A percentile compares a stretch with the other conserved stretches of the same genome.
phyloP scores from a whole-genome alignment of 805 yeast genomes.

The Candida alai region DNA sequence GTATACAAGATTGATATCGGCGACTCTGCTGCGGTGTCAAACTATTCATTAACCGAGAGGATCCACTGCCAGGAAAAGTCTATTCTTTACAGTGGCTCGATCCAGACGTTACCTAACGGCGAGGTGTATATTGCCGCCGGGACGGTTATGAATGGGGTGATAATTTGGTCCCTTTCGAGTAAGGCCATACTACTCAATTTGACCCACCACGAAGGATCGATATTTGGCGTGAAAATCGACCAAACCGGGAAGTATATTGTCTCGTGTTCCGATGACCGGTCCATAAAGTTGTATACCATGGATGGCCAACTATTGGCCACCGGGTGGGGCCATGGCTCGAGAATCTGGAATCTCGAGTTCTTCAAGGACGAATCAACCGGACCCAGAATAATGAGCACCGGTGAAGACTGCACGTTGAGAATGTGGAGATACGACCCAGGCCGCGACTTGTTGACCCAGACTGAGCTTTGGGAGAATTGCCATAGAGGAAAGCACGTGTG shows the following conservation, averaged over 20 bases:
- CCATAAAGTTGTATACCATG: slow-evolving; percentile 69
- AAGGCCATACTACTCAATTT: slow-evolving; percentile 48
- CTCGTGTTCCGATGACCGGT: slow-evolving; percentile 92
- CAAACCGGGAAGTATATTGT: slow-evolving; percentile 51
- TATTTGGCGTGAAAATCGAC: slow-evolving; percentile 73
- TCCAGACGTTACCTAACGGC: slow-evolving; percentile 42
- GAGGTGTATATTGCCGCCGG: slow-evolving; percentile 74
- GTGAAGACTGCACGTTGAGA: slow-evolving; percentile 78
- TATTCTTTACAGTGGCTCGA: slow-evolving; percentile 82
- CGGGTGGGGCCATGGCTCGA: slow-evolving; percentile 96
- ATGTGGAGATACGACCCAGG: slow-evolving; percentile 55
- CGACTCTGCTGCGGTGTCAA: slow-evolving; percentile 15
- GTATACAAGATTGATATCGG: slow-evolving; percentile 38
- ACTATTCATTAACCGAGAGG: slow-evolving; percentile 23
- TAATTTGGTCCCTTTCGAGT: slow-evolving; percentile 64
- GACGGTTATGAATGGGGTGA: slow-evolving; percentile 85
- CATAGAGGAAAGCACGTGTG: slow-evolving; percentile 87
- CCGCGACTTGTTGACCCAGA: slow-evolving; percentile 33
- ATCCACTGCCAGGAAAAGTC: slow-evolving; percentile 65
- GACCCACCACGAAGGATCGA: slow-evolving; percentile 85
- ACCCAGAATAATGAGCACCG: slow-evolving; percentile 61
- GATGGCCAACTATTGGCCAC: slow-evolving; percentile 60
- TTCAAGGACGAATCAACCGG: slow-evolving; percentile 23
- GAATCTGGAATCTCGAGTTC: slow-evolving; percentile 83
- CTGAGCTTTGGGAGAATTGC: slow-evolving; percentile 51